Conservation (phyloP, 2,329 filamentous ascomycete genomes). For the Aspergillus oerlinghausenensis region DNA sequence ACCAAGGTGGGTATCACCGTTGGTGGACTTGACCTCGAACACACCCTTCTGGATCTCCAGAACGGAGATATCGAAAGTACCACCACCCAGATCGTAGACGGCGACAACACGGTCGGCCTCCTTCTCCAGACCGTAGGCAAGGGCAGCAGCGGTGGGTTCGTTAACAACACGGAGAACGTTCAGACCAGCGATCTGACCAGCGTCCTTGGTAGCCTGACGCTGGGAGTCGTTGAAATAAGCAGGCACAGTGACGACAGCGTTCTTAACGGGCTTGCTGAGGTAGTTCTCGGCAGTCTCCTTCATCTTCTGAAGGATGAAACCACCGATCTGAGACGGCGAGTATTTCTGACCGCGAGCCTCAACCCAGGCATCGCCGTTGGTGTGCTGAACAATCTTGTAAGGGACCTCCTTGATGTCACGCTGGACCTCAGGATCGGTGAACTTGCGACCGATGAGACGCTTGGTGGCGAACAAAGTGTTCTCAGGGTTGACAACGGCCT, state of each 20-base stretch:
- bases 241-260: conserved; percentile 93
- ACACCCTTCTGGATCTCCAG: conserved; percentile 97
- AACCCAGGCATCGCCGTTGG: conserved; percentile 94
- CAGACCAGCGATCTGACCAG: conserved; percentile 90
- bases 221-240: conserved; percentile 99
- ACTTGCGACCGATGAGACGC: conserved; percentile 97
- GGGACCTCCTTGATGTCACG: conserved; percentile 96
- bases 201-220: conserved; percentile 97
- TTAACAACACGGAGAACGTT: conserved; percentile 98
- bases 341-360: conserved; percentile 91
- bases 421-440: conserved; percentile 88
- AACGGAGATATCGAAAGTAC: conserved; percentile 98
- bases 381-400: conserved; percentile 97
- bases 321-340: conserved; percentile 96
- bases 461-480: conserved; percentile 98
- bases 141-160: conserved; percentile 92
- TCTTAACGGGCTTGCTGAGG: conserved; percentile 85
- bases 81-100: conserved; percentile 96
- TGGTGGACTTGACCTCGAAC: conserved; percentile 98
- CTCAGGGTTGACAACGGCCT: conserved; percentile 96
- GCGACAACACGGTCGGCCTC: conserved; percentile 83
- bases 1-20: conserved; percentile 96
- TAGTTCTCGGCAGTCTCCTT: conserved; percentile 97
- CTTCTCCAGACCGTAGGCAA: conserved; percentile 96
- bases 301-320: conserved; percentile 96